phyloP scores from a whole-genome alignment of 176 grass and related monocot species.

The Saccharum spontaneum region DNA sequence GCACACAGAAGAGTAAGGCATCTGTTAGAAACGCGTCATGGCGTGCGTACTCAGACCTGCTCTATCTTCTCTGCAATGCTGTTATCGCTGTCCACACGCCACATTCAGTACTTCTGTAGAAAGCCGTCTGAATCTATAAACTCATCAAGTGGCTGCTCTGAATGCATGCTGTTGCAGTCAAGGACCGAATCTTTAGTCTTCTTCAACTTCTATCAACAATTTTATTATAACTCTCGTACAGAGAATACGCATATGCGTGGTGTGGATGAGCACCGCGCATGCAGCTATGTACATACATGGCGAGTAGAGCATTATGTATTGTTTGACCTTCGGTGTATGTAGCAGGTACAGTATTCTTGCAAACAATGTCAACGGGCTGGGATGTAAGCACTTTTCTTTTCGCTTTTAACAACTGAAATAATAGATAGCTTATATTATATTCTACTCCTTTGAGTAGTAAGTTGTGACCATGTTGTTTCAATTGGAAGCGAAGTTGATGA shows the following conservation, averaged over 20 bases:
- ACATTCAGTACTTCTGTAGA: not conserved
- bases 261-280: not conserved
- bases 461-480: too few species aligned
- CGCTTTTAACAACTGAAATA: not conserved
- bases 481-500: too few species aligned
- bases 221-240: not conserved
- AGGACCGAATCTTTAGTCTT: slow-evolving; percentile 2
- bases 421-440: not conserved
- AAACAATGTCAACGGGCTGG: slow-evolving; percentile 30
- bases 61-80: not conserved
- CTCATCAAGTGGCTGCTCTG: not conserved
- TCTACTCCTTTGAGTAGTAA: too few species aligned
- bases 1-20: not conserved
- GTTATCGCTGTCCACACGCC: slow-evolving; percentile 1
- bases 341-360: not conserved
- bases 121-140: slow-evolving; percentile 15
- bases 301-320: slow-evolving; percentile 12
- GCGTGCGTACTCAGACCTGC: slow-evolving; percentile 16
- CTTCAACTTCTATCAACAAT: not conserved
- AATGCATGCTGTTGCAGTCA: slow-evolving; percentile 25
- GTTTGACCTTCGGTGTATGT: slow-evolving; percentile 12
- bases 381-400: not conserved
- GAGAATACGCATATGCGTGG: not conserved
- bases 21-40: slow-evolving; percentile 26
- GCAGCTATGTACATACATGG: not conserved